Evolutionary conservation across 352 stramenopile species (phyloP).

Genomic region (Phytophthora sp.): DNA sequence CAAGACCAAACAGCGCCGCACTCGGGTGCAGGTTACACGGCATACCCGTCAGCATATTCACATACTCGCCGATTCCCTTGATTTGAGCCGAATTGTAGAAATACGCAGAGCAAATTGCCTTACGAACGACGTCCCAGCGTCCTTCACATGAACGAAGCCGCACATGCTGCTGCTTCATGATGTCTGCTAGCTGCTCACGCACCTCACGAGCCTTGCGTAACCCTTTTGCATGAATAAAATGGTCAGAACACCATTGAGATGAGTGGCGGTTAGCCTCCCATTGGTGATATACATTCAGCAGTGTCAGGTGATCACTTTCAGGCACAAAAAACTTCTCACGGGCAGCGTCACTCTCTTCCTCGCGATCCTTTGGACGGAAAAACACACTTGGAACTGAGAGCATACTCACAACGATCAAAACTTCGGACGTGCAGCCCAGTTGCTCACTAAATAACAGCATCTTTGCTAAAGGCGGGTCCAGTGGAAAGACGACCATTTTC

Average conservation of each 20-base stretch:
- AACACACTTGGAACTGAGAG: constrained; percentile 97
- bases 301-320: constrained; percentile 97
- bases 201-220: constrained; percentile 93
- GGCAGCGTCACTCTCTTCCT: constrained; percentile 97
- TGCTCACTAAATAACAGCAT: constrained; percentile 97
- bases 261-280: constrained; percentile 97
- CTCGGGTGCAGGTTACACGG: constrained; percentile 97
- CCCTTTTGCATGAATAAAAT: constrained; percentile 98
- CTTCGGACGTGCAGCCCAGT: constrained; percentile 94
- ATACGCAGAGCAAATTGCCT: constrained; percentile 99
- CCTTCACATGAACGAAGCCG: constrained; percentile 89
- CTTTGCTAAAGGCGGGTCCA: constrained; percentile 96
- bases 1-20: constrained; percentile 97
- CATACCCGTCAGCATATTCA: constrained; percentile 99
- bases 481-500: constrained; percentile 98
- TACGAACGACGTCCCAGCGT: constrained; percentile 97
- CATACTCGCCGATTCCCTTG: constrained; percentile 99
- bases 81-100: constrained; percentile 99
- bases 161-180: constrained; percentile 98
- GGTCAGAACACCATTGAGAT: constrained; percentile 92
- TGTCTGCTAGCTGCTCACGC: constrained; percentile 96
- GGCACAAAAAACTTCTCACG: constrained; percentile 99
- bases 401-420: constrained; percentile 98
- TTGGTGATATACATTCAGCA: constrained; percentile 97
- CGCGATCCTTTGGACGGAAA: constrained; percentile 96